Evolutionary conservation across 371 early-diverging fungal genomes (phyloP), one percentile per base, ranked within the genome.

Genomic region (Enteropsectra breve): DNA sequence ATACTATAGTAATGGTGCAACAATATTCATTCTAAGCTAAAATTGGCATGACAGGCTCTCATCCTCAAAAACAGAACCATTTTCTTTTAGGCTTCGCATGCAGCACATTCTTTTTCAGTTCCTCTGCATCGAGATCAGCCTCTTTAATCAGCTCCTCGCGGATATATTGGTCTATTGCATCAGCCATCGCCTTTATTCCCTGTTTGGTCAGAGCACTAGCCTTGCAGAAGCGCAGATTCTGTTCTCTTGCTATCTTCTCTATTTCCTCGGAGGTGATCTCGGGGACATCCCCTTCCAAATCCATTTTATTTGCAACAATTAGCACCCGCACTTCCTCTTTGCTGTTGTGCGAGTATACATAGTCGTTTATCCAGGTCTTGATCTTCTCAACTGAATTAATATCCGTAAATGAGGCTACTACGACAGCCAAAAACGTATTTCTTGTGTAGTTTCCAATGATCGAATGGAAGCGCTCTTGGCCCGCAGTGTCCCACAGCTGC

Each of bases 241-340:
- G 53, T 37, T 71, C 53, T 46, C 68, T 60, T 2, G 78, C 78
- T 59, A 32, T 13, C 50, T 38, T 40, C 6, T 49, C 5, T 43
- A 37, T 46, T 36, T 76, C 72, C n/a, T 68, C 59, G 4, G 32
- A 40, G 18, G 21, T 29, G 32, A 47, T 8, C 8, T 61, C 45
- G 21, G 13, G n/a, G 50, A 58, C 38, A 15, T 56, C 30, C 4
- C 13, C 46, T 34, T 89, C 89, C 69, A 97, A 77, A 79, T 97
- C 98, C 1, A 88, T 90, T 83, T 97, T 97, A 83, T 97, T 97
- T n/a, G 96, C 98, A 3, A 96, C 93, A 18, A 97, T 82, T 33
- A 95, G 89, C 64, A 97, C 88, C 46, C 92, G 90, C 21, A 69
- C 46, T 2, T 65, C 55, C 75, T 93, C 90, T 67, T 86, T 84